Base-by-base conservation (phyloP, 176 grass and related monocot species). In the Rhipidocladum racemiflorum region DNA sequence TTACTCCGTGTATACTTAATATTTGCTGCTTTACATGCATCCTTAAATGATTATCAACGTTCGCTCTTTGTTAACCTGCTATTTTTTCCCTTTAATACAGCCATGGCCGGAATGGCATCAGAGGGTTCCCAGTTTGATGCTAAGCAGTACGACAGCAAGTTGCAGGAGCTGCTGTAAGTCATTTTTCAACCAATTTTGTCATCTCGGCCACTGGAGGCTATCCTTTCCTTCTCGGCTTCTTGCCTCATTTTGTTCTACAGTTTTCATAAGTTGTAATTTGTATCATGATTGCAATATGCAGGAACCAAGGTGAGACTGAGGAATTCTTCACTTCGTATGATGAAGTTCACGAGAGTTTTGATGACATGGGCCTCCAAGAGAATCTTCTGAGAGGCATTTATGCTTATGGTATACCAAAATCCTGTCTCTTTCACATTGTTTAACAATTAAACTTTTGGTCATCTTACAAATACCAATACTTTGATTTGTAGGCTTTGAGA, bases 321-420 rank as follows among this genome's bases (percentile, higher is more conserved):
- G 87, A 94, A 1, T 94, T 94, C 42, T 94, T 92, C 46, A 94
- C 92, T 35, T 80, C 89, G 1, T 94, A 94, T 59, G 92, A 94
- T 83, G 92, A 94, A 60, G 92, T 92, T 36, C 51, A 63, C 15
- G 92, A 94, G 17, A 94, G 89, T 56, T 94, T 94, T 56, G 92
- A 94, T 70, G 81, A 63, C 79, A 94, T 94, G 92, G 68, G 84
- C 0, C 87, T 94, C 53, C 87, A 89, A 66, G 92, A 94, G 83
- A 94, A 94, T 66, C 92, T 94, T 82, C 72, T 94, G 28, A 83
- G 92, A 66, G 92, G 92, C 75, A 94, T 94, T 71, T 94, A 94
- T 32, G 92, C 92, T 36, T 94, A 94, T 76, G 92, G 92, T 94
- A 89, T 27, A 7, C 30, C 5, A 42, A 51, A 61, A 61, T 18